These are phyloP conservation scores for Cafeteria roenbergensis DNA, from an alignment of 108 stramenopile species.

Conservation along the genomic window DNA sequence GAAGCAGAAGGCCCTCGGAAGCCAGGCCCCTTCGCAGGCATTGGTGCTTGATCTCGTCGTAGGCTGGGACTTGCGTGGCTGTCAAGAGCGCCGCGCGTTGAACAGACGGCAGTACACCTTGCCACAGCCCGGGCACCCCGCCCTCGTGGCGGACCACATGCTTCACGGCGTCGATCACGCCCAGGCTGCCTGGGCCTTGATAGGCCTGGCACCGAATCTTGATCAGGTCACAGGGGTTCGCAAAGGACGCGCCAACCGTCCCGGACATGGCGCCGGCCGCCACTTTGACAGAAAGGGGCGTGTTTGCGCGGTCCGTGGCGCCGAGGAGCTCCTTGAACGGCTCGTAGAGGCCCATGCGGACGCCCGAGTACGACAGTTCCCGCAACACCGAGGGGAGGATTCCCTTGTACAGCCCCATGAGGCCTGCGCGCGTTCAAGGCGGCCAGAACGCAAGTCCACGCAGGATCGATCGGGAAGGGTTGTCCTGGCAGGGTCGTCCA, in stretches of 20 bases:
- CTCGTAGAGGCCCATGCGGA: constrained; percentile 15
- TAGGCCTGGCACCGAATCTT: constrained; percentile 18
- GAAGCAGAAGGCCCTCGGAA: neutral
- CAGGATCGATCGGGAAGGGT: no score
- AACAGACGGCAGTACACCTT: constrained; percentile 1
- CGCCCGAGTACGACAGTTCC: constrained; percentile 7
- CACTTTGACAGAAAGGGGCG: neutral
- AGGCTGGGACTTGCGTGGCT: constrained; percentile 11
- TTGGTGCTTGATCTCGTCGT: constrained; percentile 13
- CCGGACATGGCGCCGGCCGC: constrained; percentile 11
- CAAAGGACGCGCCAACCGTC: constrained; percentile 8
- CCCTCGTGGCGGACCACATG: neutral
- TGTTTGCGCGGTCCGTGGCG: constrained; percentile 1
- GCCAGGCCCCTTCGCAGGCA: neutral
- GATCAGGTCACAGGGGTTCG: constrained; percentile 16
- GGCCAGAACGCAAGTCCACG: no score
- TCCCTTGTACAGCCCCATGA: constrained; percentile 7
- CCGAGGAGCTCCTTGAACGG: constrained; percentile 12
- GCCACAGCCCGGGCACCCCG: constrained; percentile 3
- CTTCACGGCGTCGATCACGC: neutral
- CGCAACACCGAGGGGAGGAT: constrained; percentile 4
- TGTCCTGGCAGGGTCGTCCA: no score
- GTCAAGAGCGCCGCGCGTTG: constrained; percentile 10
- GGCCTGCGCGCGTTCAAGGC: no score
- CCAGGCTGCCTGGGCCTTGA: neutral